These are phyloP conservation scores for Pythium coloratum DNA, from an alignment of 352 stramenopile genomes.

Conservation along the genomic window DNA sequence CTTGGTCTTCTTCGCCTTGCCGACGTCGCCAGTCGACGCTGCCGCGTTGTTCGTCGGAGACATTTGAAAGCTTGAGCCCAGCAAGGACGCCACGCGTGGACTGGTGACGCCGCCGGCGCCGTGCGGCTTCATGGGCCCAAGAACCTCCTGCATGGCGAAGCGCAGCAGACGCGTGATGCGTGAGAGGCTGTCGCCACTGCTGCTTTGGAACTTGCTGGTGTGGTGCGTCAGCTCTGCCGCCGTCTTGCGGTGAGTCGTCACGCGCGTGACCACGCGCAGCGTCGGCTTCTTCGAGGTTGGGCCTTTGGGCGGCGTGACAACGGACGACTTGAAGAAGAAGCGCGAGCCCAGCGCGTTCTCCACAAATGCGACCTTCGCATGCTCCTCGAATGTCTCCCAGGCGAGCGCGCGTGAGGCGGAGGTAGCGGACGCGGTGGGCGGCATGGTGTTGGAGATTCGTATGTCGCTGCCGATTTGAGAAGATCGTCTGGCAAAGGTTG, in stretches of 20 bases:
- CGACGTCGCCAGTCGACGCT: neutral
- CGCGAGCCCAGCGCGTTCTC: slow-evolving; percentile 50
- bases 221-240: slow-evolving; percentile 19
- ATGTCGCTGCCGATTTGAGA: neutral
- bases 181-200: slow-evolving; percentile 34
- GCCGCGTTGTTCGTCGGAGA: slow-evolving; percentile 4
- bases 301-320: neutral
- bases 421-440: slow-evolving; percentile 5
- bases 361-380: slow-evolving; percentile 62
- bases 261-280: slow-evolving; percentile 39
- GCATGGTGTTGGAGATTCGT: neutral
- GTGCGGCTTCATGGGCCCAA: slow-evolving; percentile 48
- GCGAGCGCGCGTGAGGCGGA: slow-evolving; percentile 10
- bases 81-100: slow-evolving; percentile 18
- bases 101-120: slow-evolving; percentile 15
- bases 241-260: slow-evolving; percentile 27
- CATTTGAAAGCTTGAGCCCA: neutral
- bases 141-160: slow-evolving; percentile 69
- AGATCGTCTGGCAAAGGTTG: neutral
- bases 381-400: slow-evolving; percentile 75
- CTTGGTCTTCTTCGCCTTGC: slow-evolving; percentile 32
- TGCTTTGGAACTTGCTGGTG: slow-evolving; percentile 26
- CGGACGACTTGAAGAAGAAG: slow-evolving; percentile 61
- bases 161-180: slow-evolving; percentile 53
- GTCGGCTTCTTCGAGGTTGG: slow-evolving; percentile 26